A percentile compares a stretch with the other conserved stretches of the same genome.
phyloP scores from a whole-genome alignment of 2,329 filamentous ascomycete genomes.

The Aspergillus proliferans region DNA sequence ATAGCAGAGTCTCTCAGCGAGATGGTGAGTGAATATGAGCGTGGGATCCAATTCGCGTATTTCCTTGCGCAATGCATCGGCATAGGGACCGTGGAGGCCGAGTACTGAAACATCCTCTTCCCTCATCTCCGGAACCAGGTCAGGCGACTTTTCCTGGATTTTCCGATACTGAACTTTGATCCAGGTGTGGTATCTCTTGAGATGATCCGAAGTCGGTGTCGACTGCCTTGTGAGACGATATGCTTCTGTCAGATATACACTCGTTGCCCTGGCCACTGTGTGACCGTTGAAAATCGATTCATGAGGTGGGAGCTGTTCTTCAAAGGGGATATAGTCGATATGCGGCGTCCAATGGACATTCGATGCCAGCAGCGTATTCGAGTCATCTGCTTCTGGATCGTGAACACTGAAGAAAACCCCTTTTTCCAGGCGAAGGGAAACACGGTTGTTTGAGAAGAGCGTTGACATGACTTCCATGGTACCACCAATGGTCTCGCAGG shows the following conservation, averaged over 20 bases:
- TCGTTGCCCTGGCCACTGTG: neutral
- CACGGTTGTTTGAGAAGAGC: too few species aligned
- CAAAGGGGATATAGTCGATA: conserved; percentile 5
- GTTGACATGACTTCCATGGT: conserved; percentile 1
- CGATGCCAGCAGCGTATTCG: neutral
- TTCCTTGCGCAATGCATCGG: neutral
- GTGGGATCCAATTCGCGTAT: neutral
- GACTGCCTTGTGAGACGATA: conserved; percentile 1
- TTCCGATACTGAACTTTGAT: neutral
- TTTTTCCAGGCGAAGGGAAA: neutral
- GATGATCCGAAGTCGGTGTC: neutral
- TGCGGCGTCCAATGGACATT: conserved; percentile 4
- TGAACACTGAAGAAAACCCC: conserved; percentile 5
- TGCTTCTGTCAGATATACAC: conserved; percentile 1
- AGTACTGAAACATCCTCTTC: neutral
- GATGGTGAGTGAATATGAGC: conserved; percentile 3
- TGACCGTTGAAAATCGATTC: neutral
- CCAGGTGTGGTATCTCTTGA: conserved; percentile 7
- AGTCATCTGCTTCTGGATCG: conserved; percentile 3
- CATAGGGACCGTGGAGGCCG: neutral
- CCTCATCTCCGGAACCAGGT: conserved; percentile 1
- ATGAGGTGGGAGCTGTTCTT: neutral
- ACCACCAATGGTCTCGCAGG: conserved; percentile 4
- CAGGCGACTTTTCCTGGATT: neutral
- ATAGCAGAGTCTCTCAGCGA: neutral